A percentile compares a stretch with the other conserved stretches of the same genome.
These are phyloP conservation scores for Gamsiella multidivaricata DNA, from an alignment of 192 early-diverging fungal genomes.

Conservation along the genomic window DNA sequence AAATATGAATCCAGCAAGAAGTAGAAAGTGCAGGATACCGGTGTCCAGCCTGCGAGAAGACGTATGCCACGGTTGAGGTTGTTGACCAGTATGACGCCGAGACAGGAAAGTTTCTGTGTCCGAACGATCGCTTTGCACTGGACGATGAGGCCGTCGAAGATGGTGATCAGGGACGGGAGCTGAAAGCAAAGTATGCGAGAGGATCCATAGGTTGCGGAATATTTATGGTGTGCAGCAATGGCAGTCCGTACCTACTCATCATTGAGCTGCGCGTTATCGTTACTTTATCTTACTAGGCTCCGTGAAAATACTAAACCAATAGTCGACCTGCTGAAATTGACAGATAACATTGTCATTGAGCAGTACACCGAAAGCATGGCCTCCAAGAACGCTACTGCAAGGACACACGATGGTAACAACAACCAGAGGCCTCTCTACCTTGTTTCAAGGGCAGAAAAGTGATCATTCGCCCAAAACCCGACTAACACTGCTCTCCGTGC, in stretches of 20 bases:
- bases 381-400: conserved; percentile 48
- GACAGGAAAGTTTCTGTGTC: conserved; percentile 30
- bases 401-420: conserved; percentile 46
- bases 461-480: too few relatives aligned
- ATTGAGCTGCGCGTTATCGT: too few relatives aligned
- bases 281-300: too few relatives aligned
- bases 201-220: too few relatives aligned
- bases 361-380: conserved; percentile 57
- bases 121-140: conserved; percentile 19
- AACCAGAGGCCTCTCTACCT: background rate
- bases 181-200: conserved; percentile 48
- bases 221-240: too few relatives aligned
- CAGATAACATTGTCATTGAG: conserved; percentile 55
- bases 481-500: too few relatives aligned
- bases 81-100: conserved; percentile 21
- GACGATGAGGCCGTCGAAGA: conserved; percentile 40
- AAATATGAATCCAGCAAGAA: conserved; percentile 68
- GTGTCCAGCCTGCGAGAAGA: conserved; percentile 69
- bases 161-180: conserved; percentile 42
- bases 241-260: too few relatives aligned
- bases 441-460: too few relatives aligned
- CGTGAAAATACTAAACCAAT: conserved; percentile 79
- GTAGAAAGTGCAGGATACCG: conserved; percentile 76
- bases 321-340: conserved; percentile 76
- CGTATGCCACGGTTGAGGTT: conserved; percentile 72